Conservation (phyloP, 2,329 filamentous ascomycete genomes). For the Graphilbum sp. region DNA sequence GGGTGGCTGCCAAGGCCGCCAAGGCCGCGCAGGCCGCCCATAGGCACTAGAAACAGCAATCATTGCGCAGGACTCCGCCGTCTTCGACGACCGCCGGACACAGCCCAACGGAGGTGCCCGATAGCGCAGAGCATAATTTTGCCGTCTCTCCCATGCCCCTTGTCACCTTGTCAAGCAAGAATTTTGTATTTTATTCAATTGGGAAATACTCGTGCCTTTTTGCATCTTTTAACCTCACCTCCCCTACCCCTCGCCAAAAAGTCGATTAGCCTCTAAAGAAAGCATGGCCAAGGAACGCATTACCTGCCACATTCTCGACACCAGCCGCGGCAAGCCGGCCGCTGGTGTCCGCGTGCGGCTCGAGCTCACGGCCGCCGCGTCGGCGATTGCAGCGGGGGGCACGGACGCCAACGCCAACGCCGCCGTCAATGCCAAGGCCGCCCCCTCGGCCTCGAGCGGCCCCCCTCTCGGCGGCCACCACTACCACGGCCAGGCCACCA, state of each 20-base stretch:
- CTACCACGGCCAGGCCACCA: slow-evolving; percentile 20
- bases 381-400: slow-evolving; percentile 11
- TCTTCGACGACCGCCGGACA: not conserved
- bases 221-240: not conserved
- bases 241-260: not conserved
- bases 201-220: too few species aligned
- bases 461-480: slow-evolving; percentile 8
- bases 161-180: not conserved
- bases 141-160: not conserved
- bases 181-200: too few species aligned
- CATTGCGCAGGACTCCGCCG: not conserved
- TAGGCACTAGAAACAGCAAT: too few species aligned
- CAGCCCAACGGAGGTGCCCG: slow-evolving; percentile 1
- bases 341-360: slow-evolving; percentile 50
- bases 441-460: slow-evolving; percentile 3
- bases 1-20: too few species aligned
- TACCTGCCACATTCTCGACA: slow-evolving; percentile 79
- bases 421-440: slow-evolving; percentile 12
- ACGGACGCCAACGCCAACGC: too few species aligned
- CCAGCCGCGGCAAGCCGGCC: slow-evolving; percentile 54
- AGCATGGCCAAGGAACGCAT: slow-evolving; percentile 43
- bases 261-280: too few species aligned
- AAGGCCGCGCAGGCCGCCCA: too few species aligned
- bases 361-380: slow-evolving; percentile 19
- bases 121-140: too few species aligned